Evolutionary conservation across 208 protist species (phyloP).

Genomic region (Crithidia bombi): DNA sequence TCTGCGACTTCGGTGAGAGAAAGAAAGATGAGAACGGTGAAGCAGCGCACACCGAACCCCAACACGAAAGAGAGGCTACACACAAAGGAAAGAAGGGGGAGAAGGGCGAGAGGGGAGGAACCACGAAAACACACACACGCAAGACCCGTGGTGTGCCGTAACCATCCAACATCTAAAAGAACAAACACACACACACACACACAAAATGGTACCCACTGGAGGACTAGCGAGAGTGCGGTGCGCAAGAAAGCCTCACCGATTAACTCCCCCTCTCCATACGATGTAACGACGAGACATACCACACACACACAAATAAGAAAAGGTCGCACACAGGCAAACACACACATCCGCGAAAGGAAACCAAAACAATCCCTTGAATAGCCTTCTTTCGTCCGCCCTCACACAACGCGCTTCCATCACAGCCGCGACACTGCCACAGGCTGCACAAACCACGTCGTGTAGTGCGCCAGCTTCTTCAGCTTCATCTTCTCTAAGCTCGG

Average conservation of each 20-base stretch:
- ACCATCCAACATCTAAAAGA: neutral
- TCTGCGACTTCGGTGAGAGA: too few relatives aligned
- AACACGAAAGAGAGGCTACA: neutral
- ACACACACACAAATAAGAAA: constrained; percentile 2
- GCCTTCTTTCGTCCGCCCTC: too few relatives aligned
- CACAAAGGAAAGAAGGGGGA: neutral
- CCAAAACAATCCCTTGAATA: constrained; percentile 8
- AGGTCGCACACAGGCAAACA: neutral
- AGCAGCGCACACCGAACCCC: too few relatives aligned
- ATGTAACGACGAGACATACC: neutral
- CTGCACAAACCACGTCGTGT: constrained; percentile 85
- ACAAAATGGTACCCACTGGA: neutral
- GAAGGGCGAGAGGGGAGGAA: neutral
- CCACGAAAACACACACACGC: neutral
- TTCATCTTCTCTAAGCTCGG: constrained; percentile 49
- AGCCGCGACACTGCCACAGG: constrained; percentile 47
- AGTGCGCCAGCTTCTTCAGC: constrained; percentile 77
- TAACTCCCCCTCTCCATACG: neutral
- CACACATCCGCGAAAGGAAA: neutral
- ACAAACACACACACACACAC: neutral
- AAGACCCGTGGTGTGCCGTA: neutral
- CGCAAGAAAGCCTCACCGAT: neutral
- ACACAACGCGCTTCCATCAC: too few relatives aligned
- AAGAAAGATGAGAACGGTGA: neutral
- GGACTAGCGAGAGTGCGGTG: neutral